Conservation (phyloP, 495 filamentous ascomycete genomes). For the Tuber aestivum region DNA sequence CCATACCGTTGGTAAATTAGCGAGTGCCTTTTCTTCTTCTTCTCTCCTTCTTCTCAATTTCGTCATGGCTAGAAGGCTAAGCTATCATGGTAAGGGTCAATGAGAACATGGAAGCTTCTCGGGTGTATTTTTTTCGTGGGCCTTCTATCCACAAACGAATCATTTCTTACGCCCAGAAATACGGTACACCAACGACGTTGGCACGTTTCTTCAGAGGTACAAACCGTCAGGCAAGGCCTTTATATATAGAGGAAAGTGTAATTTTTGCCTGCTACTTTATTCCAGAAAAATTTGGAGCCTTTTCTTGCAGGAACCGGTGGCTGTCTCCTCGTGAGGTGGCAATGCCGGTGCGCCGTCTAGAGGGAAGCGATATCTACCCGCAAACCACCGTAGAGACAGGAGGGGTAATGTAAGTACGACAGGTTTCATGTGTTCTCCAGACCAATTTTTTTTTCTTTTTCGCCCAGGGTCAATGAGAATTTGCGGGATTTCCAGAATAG, state of each 20-base stretch:
- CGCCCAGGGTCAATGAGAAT: not conserved
- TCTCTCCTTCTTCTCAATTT: not conserved
- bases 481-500: not conserved
- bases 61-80: not conserved
- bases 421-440: not conserved
- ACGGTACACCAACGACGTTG: not conserved
- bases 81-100: not conserved
- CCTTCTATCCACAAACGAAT: no score
- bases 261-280: not conserved
- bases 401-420: not conserved
- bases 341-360: no score
- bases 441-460: not conserved
- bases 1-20: not conserved
- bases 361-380: not conserved
- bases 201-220: not conserved
- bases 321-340: not conserved
- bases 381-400: not conserved
- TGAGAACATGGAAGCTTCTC: not conserved
- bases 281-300: not conserved
- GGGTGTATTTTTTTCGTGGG: not conserved
- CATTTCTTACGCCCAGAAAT: no score
- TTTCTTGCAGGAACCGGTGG: not conserved
- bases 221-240: not conserved
- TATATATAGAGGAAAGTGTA: not conserved
- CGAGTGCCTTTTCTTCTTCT: not conserved